A percentile compares a stretch with the other conserved stretches of the same genome.
These are phyloP conservation scores for Vigna mungo DNA, from an alignment of 306 rosid genomes.

Conservation along the genomic window DNA sequence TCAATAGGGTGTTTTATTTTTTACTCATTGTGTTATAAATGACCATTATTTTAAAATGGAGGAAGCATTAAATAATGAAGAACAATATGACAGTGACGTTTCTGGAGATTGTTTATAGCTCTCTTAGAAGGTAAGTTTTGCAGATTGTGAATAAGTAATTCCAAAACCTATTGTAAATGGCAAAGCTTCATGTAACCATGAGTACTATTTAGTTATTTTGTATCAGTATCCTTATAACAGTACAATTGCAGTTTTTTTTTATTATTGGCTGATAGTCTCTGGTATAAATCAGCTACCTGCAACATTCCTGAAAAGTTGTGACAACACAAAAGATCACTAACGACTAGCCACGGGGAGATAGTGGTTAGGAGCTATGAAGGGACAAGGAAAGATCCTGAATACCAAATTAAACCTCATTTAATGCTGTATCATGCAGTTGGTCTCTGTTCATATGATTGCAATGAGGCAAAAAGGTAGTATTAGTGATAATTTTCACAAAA, in stretches of 20 bases:
- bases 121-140: too few relatives aligned
- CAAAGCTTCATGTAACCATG: too few relatives aligned
- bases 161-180: too few relatives aligned
- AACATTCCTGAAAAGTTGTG: neutral
- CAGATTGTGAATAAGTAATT: too few relatives aligned
- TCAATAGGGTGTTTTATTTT: too few relatives aligned
- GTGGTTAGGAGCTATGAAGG: conserved; percentile 4
- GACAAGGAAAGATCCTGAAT: neutral
- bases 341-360: neutral
- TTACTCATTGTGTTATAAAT: too few relatives aligned
- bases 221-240: too few relatives aligned
- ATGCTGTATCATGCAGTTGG: conserved; percentile 26
- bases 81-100: too few relatives aligned
- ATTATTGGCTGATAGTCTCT: conserved; percentile 13
- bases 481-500: conserved; percentile 30
- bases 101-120: too few relatives aligned
- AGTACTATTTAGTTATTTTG: too few relatives aligned
- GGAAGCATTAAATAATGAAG: too few relatives aligned
- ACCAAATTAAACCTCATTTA: neutral
- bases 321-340: neutral
- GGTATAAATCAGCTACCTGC: neutral
- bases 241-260: neutral
- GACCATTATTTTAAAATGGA: too few relatives aligned
- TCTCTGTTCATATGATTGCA: conserved; percentile 42
- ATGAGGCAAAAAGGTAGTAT: conserved; percentile 35